These are phyloP conservation scores for Clarireedia paspali DNA, from an alignment of 2,329 filamentous ascomycete species.

Conservation along the genomic window DNA sequence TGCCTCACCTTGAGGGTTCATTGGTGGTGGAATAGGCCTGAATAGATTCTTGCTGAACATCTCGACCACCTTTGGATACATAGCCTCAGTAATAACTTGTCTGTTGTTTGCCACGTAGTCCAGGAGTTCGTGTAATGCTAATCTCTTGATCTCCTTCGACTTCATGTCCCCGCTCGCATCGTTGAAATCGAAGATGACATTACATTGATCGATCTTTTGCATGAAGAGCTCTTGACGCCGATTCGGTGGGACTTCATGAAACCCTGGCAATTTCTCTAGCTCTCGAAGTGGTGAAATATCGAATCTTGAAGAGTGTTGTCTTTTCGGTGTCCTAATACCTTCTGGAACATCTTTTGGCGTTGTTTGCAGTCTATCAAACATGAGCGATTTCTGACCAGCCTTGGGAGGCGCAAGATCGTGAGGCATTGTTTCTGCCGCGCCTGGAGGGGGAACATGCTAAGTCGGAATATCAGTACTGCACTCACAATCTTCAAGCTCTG, in stretches of 20 bases:
- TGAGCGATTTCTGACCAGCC: conserved; percentile 77
- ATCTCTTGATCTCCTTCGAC: conserved; percentile 97
- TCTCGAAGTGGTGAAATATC: conserved; percentile 96
- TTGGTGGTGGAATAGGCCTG: conserved; percentile 89
- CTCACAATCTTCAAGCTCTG: not conserved
- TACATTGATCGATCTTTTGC: conserved; percentile 99
- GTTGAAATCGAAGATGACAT: conserved; percentile 99
- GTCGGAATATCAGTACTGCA: conserved; percentile 2
- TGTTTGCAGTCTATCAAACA: conserved; percentile 83
- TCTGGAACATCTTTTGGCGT: conserved; percentile 96
- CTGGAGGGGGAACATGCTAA: conserved; percentile 85
- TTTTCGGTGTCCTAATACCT: conserved; percentile 87
- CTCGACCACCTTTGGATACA: conserved; percentile 97
- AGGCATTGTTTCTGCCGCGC: conserved; percentile 94
- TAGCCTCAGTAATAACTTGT: conserved; percentile 96
- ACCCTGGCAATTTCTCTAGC: conserved; percentile 92
- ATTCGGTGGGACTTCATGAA: conserved; percentile 94
- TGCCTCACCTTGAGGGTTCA: conserved; percentile 95
- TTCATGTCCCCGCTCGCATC: conserved; percentile 98
- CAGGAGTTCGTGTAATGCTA: conserved; percentile 89
- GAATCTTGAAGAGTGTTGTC: conserved; percentile 95
- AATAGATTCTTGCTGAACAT: conserved; percentile 99
- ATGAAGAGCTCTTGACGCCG: conserved; percentile 95
- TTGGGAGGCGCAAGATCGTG: conserved; percentile 93
- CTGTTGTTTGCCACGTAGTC: conserved; percentile 98